These are phyloP conservation scores for Dissophora ornata DNA, from an alignment of 192 early-diverging fungal species.

Conservation along the genomic window DNA sequence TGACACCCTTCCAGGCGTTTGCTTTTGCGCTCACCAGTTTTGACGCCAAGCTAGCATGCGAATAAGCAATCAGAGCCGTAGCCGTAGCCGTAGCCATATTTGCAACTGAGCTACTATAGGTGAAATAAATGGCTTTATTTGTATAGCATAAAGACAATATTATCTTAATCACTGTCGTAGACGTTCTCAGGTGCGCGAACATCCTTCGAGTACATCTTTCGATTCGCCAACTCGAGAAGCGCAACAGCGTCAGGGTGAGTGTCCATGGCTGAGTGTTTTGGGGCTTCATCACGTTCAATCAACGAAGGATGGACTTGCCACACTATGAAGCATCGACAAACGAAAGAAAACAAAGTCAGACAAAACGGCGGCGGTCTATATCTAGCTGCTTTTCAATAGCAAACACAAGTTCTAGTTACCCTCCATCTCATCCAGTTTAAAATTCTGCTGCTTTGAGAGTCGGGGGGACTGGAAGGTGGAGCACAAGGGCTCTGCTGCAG, in stretches of 20 bases:
- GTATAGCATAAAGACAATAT: background rate
- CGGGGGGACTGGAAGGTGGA: conserved; percentile 73
- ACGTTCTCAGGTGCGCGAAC: conserved; percentile 59
- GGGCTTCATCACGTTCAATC: conserved; percentile 54
- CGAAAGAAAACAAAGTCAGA: background rate
- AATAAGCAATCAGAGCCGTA: conserved; percentile 62
- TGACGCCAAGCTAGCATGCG: conserved; percentile 91
- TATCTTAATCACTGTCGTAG: conserved; percentile 26
- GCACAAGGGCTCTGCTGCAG: conserved; percentile 66
- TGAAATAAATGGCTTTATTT: background rate
- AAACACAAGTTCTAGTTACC: too few species aligned
- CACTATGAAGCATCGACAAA: conserved; percentile 50
- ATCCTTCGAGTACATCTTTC: conserved; percentile 76
- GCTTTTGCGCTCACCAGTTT: conserved; percentile 91
- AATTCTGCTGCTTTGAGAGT: conserved; percentile 64
- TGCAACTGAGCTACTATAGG: too few species aligned
- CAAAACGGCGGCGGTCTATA: background rate
- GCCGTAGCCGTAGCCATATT: background rate
- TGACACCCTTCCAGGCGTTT: conserved; percentile 89
- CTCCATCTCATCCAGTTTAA: conserved; percentile 75
- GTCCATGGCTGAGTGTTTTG: conserved; percentile 67
- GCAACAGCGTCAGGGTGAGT: conserved; percentile 73
- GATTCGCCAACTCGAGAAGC: conserved; percentile 77
- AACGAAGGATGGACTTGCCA: conserved; percentile 73
- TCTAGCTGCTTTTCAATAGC: too few species aligned